These are phyloP conservation scores for Sungouiozyma ichnusensis DNA, from an alignment of 805 yeast genomes.

Conservation along the genomic window DNA sequence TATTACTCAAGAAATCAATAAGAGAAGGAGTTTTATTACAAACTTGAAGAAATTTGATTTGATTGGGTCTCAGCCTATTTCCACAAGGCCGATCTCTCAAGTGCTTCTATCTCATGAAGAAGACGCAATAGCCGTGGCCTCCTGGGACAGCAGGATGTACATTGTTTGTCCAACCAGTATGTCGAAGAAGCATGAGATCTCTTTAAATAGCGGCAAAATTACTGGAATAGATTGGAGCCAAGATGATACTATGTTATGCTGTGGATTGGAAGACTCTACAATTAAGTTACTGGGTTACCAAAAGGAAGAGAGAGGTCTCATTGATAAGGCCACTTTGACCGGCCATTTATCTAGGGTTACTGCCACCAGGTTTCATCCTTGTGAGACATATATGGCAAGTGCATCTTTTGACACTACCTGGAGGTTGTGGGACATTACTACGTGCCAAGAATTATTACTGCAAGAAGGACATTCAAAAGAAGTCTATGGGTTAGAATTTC, in stretches of 20 bases:
- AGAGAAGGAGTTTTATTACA: conserved; percentile 35
- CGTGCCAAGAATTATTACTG: conserved; percentile 38
- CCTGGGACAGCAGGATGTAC: conserved; percentile 61
- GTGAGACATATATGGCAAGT: conserved; percentile 43
- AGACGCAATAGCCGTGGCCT: conserved; percentile 45
- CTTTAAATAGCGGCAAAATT: conserved; percentile 44
- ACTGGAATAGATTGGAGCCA: conserved; percentile 63
- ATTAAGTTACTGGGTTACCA: conserved; percentile 30
- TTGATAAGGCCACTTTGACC: conserved; percentile 15
- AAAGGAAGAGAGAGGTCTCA: conserved; percentile 7
- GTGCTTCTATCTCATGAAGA: conserved; percentile 35
- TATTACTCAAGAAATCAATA: conserved; percentile 34
- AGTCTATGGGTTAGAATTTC: conserved; percentile 51
- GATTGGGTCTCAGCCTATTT: conserved; percentile 60
- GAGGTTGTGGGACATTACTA: conserved; percentile 72
- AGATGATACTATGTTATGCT: conserved; percentile 20
- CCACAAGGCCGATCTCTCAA: conserved; percentile 57
- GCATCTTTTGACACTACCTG: conserved; percentile 82
- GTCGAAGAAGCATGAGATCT: not conserved
- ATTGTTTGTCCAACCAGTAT: not conserved
- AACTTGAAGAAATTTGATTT: conserved; percentile 33
- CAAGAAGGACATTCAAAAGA: conserved; percentile 87
- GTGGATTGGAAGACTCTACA: conserved; percentile 39
- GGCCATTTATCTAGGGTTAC: conserved; percentile 54
- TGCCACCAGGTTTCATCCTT: conserved; percentile 55